Conservation (phyloP, 129 eudicot genomes). For the Chrysanthemum makinoi region DNA sequence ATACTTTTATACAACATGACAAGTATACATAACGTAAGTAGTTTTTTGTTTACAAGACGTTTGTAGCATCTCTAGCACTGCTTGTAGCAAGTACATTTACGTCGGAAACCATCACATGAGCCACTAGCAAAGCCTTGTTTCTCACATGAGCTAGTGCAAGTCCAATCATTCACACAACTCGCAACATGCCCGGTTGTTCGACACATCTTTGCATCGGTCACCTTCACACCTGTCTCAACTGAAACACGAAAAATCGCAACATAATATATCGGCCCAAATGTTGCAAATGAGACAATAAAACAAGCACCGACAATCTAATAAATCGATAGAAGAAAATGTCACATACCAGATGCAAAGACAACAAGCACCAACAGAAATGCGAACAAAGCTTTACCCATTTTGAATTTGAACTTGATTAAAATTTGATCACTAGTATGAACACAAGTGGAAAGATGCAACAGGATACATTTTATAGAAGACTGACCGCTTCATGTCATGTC, state of each 20-base stretch:
- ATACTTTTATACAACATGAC: neutral
- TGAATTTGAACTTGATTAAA: no score
- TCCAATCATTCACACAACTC: constrained; percentile 7
- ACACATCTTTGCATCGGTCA: constrained; percentile 35
- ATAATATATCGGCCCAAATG: neutral
- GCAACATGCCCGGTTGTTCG: neutral
- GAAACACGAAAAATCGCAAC: neutral
- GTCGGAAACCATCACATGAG: constrained; percentile 15
- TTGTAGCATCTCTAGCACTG: constrained; percentile 11
- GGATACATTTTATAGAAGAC: no score
- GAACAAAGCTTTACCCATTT: constrained; percentile 2
- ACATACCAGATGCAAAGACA: constrained; percentile 21
- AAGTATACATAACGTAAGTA: neutral
- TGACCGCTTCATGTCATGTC: no score
- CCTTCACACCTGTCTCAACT: constrained; percentile 28
- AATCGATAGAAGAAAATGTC: no score
- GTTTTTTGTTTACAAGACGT: neutral
- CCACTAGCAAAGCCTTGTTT: constrained; percentile 31
- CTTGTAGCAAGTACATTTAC: constrained; percentile 23
- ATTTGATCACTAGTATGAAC: no score
- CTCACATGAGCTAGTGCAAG: constrained; percentile 18
- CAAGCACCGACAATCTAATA: no score
- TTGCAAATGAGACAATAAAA: no score
- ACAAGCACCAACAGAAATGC: constrained; percentile 14
- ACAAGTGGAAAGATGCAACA: no score